These are phyloP conservation scores for Cytospora schulzeri DNA, from an alignment of 2,329 filamentous ascomycete species.

Conservation along the genomic window DNA sequence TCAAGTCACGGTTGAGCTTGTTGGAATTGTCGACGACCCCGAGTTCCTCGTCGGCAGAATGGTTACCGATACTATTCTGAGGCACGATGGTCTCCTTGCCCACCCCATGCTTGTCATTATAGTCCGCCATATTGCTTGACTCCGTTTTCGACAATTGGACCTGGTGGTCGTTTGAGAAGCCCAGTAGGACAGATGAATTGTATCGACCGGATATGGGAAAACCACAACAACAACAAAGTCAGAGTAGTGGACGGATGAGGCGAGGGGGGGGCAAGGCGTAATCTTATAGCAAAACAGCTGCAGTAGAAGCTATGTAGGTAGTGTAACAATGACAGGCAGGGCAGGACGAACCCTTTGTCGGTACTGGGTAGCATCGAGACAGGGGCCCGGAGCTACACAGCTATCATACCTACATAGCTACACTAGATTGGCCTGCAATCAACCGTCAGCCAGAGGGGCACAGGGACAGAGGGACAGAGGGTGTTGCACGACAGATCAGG, in stretches of 20 bases:
- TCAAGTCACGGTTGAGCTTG: slow-evolving; percentile 41
- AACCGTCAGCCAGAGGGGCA: background rate
- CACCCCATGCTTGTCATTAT: slow-evolving; percentile 31
- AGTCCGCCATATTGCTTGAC: slow-evolving; percentile 33
- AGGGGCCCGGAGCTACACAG: background rate
- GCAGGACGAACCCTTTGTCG: background rate
- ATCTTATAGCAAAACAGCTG: background rate
- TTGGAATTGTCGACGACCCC: slow-evolving; percentile 39
- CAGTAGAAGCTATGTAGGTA: background rate
- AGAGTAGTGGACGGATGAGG: background rate
- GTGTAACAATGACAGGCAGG: too few relatives aligned
- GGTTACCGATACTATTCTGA: slow-evolving; percentile 28
- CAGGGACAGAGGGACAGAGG: background rate
- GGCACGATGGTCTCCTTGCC: slow-evolving; percentile 30
- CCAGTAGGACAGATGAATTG: background rate
- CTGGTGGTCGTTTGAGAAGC: background rate
- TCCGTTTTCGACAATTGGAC: slow-evolving; percentile 1
- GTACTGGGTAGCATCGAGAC: background rate
- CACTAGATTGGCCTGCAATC: background rate
- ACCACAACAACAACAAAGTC: background rate
- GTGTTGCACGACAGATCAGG: background rate
- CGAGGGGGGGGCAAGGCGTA: background rate
- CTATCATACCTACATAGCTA: too few relatives aligned
- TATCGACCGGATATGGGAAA: background rate
- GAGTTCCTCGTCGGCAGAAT: slow-evolving; percentile 39